Base-by-base conservation (phyloP, 106 monocot genomes). In the Narthecium ossifragum region DNA sequence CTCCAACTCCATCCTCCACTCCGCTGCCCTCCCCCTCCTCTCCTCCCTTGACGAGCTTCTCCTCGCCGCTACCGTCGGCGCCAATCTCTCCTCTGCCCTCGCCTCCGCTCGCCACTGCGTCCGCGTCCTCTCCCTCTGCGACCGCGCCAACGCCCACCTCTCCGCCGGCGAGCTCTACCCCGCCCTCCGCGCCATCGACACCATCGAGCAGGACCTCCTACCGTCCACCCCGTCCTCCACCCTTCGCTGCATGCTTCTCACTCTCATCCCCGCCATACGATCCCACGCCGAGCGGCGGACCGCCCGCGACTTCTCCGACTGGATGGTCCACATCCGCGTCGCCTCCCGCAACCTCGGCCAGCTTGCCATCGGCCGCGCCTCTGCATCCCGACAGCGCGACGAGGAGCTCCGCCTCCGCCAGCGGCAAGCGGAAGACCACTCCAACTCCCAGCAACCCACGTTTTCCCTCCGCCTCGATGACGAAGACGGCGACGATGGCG, bases 321-420 rank as follows among this genome's bases (percentile, higher is more conserved):
- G 98, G 98, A 83, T 98, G 62, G 98, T 91, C 43, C 80, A 77
- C 69, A 91, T 98, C 59, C 87, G 98, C n/a, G 81, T 86, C 27
- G 79, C 84, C 34, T 75, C 76, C 50, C 78, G 98, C 50, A 78
- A 79, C 51, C 78, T 98, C 39, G 98, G 98, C 27, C 98, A 98
- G 81, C 53, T 98, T 34, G 91, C 98, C 22, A 91, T 98, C 59
- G 81, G 84, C 21, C 76, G 81, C 47, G 86, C 98, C 27, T 87
- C 91, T 45, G 91, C 84, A 24, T 81, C 90, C 26, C 78, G 98
- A 34, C 91, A 91, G 79, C 69, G 87, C 40, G 87, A 98, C 55
- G 98, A 98, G 75, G 98, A 98, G 57, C 73, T 91, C 45, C 80
- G 84, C 14, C 53, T 68, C 56, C 78, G 73, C 46, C 96, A 87